Evolutionary conservation across 345 rosid genomes (phyloP).

Genomic region (Camelina sativa): DNA sequence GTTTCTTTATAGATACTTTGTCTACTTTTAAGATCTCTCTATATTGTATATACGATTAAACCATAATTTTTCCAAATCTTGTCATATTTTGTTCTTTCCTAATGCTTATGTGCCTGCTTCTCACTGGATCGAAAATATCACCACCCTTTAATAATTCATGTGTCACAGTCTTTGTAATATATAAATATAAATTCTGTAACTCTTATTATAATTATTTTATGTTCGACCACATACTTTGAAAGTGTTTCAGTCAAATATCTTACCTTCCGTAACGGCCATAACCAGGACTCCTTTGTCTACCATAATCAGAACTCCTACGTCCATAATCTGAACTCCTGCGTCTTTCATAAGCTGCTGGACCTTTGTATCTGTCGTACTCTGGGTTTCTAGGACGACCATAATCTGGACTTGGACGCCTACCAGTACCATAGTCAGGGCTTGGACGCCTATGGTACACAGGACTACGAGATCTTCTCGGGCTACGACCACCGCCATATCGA

Average conservation of each 20-base stretch:
- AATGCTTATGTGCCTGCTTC: slow-evolving; percentile 7
- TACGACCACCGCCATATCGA: slow-evolving; percentile 42
- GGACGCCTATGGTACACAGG: slow-evolving; percentile 63
- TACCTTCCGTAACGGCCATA: slow-evolving; percentile 30
- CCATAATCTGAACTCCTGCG: slow-evolving; percentile 58
- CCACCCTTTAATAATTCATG: slow-evolving; percentile 34
- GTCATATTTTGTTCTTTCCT: slow-evolving; percentile 31
- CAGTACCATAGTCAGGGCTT: slow-evolving; percentile 83
- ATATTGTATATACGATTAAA: slow-evolving; percentile 33
- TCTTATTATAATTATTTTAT: background rate
- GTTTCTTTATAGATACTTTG: slow-evolving; percentile 8
- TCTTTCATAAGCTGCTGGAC: slow-evolving; percentile 53
- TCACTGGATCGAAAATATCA: slow-evolving; percentile 28
- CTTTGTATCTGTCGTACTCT: slow-evolving; percentile 63
- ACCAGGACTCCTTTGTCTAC: slow-evolving; percentile 33
- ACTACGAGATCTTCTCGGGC: slow-evolving; percentile 78
- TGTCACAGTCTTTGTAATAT: slow-evolving; percentile 22
- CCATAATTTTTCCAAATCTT: slow-evolving; percentile 30
- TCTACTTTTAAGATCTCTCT: slow-evolving; percentile 31
- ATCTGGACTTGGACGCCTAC: slow-evolving; percentile 67
- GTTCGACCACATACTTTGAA: slow-evolving; percentile 32
- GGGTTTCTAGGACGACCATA: slow-evolving; percentile 69
- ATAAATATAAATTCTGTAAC: background rate
- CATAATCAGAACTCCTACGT: slow-evolving; percentile 52
- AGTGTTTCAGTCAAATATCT: slow-evolving; percentile 25